Conservation (phyloP, 2,329 filamentous ascomycete species). For the Pezicula neosporulosa region DNA sequence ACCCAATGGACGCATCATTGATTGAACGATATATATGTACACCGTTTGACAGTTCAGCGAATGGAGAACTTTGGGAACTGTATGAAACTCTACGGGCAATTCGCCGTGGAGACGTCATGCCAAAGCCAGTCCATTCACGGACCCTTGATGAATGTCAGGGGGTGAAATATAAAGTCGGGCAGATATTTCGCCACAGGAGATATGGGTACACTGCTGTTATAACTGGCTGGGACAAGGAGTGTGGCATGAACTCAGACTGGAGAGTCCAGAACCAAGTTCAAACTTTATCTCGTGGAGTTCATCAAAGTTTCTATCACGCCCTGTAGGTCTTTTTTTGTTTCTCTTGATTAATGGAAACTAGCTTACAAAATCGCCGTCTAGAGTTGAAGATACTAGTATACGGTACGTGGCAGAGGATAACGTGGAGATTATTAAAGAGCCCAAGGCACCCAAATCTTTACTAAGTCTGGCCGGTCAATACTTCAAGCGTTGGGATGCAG, state of each 20-base stretch:
- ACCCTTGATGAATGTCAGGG: slow-evolving; percentile 21
- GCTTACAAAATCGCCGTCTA: slow-evolving; percentile 33
- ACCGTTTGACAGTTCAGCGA: slow-evolving; percentile 27
- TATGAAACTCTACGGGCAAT: slow-evolving; percentile 51
- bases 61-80: slow-evolving; percentile 32
- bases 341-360: slow-evolving; percentile 8
- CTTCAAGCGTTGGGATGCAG: slow-evolving; percentile 80
- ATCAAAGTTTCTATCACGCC: slow-evolving; percentile 80
- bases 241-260: slow-evolving; percentile 54
- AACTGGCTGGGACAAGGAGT: slow-evolving; percentile 72
- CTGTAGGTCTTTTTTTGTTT: slow-evolving; percentile 58
- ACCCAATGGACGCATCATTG: slow-evolving; percentile 33
- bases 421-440: slow-evolving; percentile 55
- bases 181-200: slow-evolving; percentile 78
- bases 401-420: slow-evolving; percentile 81
- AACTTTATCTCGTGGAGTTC: slow-evolving; percentile 50
- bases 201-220: slow-evolving; percentile 80
- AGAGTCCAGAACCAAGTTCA: slow-evolving; percentile 62
- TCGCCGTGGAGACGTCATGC: slow-evolving; percentile 51
- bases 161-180: slow-evolving; percentile 70
- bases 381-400: slow-evolving; percentile 63
- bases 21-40: slow-evolving; percentile 32
- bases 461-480: slow-evolving; percentile 74
- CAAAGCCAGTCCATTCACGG: slow-evolving; percentile 39
- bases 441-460: slow-evolving; percentile 53